phyloP scores from a whole-genome alignment of 2,329 filamentous ascomycete genomes.

The Calonectria honghensis region DNA sequence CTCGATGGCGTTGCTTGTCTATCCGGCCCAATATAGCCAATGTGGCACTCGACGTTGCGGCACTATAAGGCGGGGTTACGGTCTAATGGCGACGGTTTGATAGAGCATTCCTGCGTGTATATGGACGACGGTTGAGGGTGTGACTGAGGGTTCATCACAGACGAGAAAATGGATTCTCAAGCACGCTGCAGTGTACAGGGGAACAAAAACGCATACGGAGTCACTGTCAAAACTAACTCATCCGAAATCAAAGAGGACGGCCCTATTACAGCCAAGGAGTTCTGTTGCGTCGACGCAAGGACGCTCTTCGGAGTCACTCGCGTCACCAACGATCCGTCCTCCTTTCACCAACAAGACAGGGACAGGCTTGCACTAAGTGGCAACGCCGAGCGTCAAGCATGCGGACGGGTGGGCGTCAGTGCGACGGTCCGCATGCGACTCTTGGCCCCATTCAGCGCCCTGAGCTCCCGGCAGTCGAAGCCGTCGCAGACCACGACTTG shows the following conservation, averaged over 20 bases:
- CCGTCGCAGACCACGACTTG: neutral
- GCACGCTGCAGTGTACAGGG: neutral
- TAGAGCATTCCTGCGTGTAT: neutral
- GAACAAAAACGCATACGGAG: neutral
- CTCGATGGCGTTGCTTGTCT: slow-evolving; percentile 19
- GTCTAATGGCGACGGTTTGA: slow-evolving; percentile 18
- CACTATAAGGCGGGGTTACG: slow-evolving; percentile 19
- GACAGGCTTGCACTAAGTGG: slow-evolving; percentile 2
- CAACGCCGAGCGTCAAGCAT: slow-evolving; percentile 20
- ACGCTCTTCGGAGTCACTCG: slow-evolving; percentile 12
- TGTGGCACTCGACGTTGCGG: slow-evolving; percentile 20
- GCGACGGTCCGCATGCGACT: slow-evolving; percentile 32
- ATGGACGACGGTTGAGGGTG: neutral
- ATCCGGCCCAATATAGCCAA: neutral
- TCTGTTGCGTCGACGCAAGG: slow-evolving; percentile 18
- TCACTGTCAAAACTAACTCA: neutral
- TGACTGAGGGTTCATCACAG: slow-evolving; percentile 6
- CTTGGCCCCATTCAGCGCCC: slow-evolving; percentile 13
- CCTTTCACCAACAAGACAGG: slow-evolving; percentile 21
- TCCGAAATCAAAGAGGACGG: slow-evolving; percentile 7
- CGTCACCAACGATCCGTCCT: neutral
- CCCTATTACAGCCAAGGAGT: slow-evolving; percentile 23
- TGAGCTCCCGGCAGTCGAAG: slow-evolving; percentile 4
- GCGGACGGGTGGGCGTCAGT: slow-evolving; percentile 21
- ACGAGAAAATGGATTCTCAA: neutral